Evolutionary conservation across 1,284 basidiomycete species (phyloP), one percentile per base, ranked within the genome.

Genomic region (Vanrija sp.): DNA sequence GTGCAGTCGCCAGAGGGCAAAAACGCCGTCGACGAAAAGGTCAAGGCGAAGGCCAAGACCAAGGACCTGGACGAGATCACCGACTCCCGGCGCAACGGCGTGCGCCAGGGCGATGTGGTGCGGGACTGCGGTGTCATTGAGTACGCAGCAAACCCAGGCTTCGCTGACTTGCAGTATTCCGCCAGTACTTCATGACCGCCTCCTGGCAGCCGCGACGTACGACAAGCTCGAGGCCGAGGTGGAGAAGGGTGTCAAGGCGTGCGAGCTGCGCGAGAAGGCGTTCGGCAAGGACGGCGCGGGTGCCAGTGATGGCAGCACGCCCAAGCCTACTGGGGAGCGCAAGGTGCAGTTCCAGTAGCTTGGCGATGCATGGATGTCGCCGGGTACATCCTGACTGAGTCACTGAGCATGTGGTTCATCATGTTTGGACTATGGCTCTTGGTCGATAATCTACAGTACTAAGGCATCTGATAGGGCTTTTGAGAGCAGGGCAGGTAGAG

Each of bases 111-210:
- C 12, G 71, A 73, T 46, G 64, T 73, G 16, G 62, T 77, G 6
- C 61, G 75, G 18, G 65, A 75, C 52, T 75, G 73, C 50, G 65
- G 56, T 3, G 67, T 71, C n/a, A 63, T 72, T 14, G 68, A 72
- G 75, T 75, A 58, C 65, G 75, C 67, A 12, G 5, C 28, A 3
- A 8, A 14, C 16, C 19, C n/a, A 14, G 34, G 10, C 34, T 5
- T 14, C 12, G 49, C 60, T 64, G 54, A 61, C 54, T 18, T 15
- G 3, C 40, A 70, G 69, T 42, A 46, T 72, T 5, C 71, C 69
- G 3, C 67, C 68, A 5, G 67, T 73, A 0, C 51, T 73, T 9
- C 60, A 44, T 28, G 65, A 71, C 55, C 64, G 64, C 4, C 51
- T 52, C 19, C 58, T 72, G 8, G 65, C 68, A 4, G 65, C 63